Evolutionary conservation across 768 basidiomycete genomes (phyloP).

Genomic region (Mycena belliarum): DNA sequence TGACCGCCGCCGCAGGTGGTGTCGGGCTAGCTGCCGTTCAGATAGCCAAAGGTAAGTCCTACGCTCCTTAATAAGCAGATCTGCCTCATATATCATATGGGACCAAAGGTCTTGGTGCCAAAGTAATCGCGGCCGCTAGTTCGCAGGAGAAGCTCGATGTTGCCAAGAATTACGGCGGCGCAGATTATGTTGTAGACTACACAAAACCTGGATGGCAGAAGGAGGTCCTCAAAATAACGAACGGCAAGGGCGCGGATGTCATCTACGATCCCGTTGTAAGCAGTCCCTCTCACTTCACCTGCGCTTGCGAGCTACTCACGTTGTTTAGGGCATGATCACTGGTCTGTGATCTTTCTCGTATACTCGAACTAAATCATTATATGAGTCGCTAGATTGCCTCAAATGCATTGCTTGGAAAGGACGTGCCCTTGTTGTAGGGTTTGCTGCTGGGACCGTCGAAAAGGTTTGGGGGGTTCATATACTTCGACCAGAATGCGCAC

Average conservation of each 20-base stretch:
- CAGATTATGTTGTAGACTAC: constrained; percentile 85
- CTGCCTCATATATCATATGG: background rate
- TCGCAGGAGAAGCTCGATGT: constrained; percentile 79
- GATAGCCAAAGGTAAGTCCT: constrained; percentile 76
- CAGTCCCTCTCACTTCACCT: background rate
- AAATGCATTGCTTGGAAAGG: constrained; percentile 97
- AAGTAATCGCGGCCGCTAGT: constrained; percentile 92
- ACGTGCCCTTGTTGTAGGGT: constrained; percentile 90
- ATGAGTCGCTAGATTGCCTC: constrained; percentile 57
- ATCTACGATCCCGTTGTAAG: constrained; percentile 82
- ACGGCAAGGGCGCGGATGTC: constrained; percentile 83
- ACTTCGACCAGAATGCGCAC: background rate
- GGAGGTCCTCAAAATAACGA: constrained; percentile 80
- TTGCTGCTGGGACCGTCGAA: constrained; percentile 83
- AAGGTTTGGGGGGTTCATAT: constrained; percentile 49
- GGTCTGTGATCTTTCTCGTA: constrained; percentile 1
- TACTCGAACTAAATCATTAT: background rate
- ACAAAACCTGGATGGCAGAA: constrained; percentile 82
- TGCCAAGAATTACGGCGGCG: constrained; percentile 73
- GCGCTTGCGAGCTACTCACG: background rate
- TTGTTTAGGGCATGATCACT: constrained; percentile 15
- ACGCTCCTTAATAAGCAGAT: background rate
- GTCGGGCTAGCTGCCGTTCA: constrained; percentile 93
- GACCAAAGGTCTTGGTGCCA: constrained; percentile 78
- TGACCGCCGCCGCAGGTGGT: constrained; percentile 95